Evolutionary conservation across 176 grass and related monocot genomes (phyloP), one percentile per base, ranked within the genome.

Genomic region (Olyra latifolia): DNA sequence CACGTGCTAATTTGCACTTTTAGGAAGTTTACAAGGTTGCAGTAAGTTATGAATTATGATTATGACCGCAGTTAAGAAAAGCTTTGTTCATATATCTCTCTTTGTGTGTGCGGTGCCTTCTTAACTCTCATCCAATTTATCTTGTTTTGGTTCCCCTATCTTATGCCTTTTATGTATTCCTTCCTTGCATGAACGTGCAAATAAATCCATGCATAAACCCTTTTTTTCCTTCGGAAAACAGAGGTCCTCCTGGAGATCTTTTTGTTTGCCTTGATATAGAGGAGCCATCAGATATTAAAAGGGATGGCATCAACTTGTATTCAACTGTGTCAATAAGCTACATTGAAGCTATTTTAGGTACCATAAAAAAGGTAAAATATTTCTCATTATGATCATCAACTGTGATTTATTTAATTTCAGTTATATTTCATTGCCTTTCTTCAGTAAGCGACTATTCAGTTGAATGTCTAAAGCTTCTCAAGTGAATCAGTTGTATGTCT

Each of bases 261-360:
- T 98, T 88, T 86, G 96, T 98, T 72, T 94, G 79, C 71, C 92
- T 98, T 79, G 96, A 98, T 92, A 82, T 98, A 80, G 92, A 98
- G 84, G 96, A 95, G 64, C 85, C 93, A 78, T 85, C 96, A 54
- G 96, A 95, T 82, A 95, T 98, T 78, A 87, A 77, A 85, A 95
- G 95, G 79, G 96, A 98, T 83, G 96, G 96, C 69, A 91, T 98
- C 83, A 94, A 98, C 71, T 89, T 98, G 72, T 89, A 87, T 85
- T 98, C 96, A 55, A 89, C 65, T 68, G 65, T 98, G 53, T 87
- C 90, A n/a, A 79, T 98, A 89, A 98, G 61, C 89, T 98, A 95
- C 52, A 40, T 95, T 47, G 96, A 95, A 93, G 96, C 96, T 70
- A 95, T 98, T 85, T 81, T 98, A 84, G 96, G 96, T 46, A 91